Base-by-base conservation (phyloP, 1,284 basidiomycete species). In the Papiliotrema fonsecae region DNA sequence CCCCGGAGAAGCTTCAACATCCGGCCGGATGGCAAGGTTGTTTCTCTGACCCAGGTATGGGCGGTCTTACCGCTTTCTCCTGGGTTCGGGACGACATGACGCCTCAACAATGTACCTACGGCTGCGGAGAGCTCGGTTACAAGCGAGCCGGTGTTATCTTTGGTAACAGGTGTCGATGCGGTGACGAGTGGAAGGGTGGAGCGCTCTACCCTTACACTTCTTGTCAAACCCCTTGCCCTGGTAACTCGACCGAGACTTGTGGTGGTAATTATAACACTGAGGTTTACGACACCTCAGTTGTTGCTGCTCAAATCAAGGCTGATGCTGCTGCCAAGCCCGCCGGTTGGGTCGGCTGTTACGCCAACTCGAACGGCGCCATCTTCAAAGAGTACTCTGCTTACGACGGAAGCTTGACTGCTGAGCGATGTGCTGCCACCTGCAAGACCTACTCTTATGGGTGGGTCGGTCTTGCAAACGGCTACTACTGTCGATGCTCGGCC, bases 311-410 rank as follows among this genome's bases (percentile, higher is more conserved):
- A 9, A 24, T 42, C 22, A 22, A 41, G 14, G 30, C 28, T 21
- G 45, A 39, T 21, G 41, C 45, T 27, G 22, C 47, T 3, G 56
- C 56, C 11, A 55, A 45, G 35, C 56, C 58, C 7, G 36, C 50
- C 28, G 54, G 57, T 45, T 66, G 62, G 50, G 54, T 60, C 35
- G 64, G 64, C 13, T 66, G 64, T 55, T 52, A 47, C 36, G 35
- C 26, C 42, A 57, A 59, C 41, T 47, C 50, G 4, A 47, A 43
- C 18, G 35, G 53, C 16, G 43, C 55, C 13, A 41, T 53, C n/a
- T 43, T 62, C 14, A 44, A 41, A 27, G 48, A 52, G 44, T 60
- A 55, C 47, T 43, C 28, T 25, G 28, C 18, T 13, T 47, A 47
- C 27, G 45, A 47, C 24, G 38, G 45, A 4, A 10, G 6, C 4